Conservation (phyloP, 495 filamentous ascomycete genomes). For the Usnea hakonensis region DNA sequence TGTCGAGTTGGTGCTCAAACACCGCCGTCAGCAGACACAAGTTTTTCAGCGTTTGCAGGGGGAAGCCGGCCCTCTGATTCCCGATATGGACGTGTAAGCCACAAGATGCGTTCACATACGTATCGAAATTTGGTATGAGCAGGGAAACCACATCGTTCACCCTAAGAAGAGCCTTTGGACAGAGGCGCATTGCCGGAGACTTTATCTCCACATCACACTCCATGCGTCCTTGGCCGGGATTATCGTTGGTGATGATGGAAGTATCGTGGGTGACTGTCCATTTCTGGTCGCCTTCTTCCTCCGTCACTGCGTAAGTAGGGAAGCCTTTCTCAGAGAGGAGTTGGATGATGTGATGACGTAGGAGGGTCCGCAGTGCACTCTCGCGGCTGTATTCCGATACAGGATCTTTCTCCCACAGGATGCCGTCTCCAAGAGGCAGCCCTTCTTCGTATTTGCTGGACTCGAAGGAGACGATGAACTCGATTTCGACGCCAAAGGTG, state of each 20-base stretch:
- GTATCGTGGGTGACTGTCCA: constrained; percentile 8
- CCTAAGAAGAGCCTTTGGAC: background rate
- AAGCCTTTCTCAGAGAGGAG: background rate
- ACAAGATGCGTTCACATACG: constrained; percentile 2
- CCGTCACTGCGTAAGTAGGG: background rate
- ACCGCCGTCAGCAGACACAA: constrained; percentile 1
- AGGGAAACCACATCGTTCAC: background rate
- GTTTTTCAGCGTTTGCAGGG: constrained; percentile 14
- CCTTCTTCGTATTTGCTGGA: background rate
- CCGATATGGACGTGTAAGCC: constrained; percentile 18
- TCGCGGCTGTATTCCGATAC: background rate
- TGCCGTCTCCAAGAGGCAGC: background rate
- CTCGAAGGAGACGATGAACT: constrained; percentile 18
- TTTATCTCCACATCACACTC: constrained; percentile 8
- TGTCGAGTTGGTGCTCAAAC: constrained; percentile 13
- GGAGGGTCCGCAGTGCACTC: background rate
- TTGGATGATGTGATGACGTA: background rate
- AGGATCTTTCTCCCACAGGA: background rate
- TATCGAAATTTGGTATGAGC: background rate
- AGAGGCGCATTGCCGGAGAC: background rate
- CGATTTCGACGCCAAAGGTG: constrained; percentile 25
- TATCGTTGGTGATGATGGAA: background rate
- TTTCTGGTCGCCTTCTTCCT: background rate
- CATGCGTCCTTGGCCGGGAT: background rate
- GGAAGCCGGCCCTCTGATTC: constrained; percentile 4